Conservation (phyloP, 1,139 yeast genomes). For the Geotrichum citri-aurantii region DNA sequence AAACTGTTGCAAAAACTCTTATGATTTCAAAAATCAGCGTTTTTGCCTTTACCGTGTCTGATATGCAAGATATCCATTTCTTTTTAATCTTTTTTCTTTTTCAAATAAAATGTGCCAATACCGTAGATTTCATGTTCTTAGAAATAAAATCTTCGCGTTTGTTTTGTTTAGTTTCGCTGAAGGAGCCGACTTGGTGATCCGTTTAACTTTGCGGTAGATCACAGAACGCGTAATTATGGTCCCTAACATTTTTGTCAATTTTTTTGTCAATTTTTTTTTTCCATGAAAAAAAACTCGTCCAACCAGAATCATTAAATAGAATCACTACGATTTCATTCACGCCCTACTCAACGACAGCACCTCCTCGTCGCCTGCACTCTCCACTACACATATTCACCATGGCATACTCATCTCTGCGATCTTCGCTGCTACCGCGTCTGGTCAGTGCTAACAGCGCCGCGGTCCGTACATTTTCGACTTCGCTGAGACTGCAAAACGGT, state of each 20-base stretch:
- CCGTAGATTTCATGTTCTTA: no score
- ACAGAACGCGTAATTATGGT: background rate
- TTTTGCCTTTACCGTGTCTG: no score
- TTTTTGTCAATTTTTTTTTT: slow-evolving; percentile 4
- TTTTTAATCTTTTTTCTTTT: no score
- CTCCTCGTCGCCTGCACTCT: background rate
- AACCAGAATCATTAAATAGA: slow-evolving; percentile 12
- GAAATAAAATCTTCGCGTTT: background rate
- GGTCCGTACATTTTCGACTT: slow-evolving; percentile 7
- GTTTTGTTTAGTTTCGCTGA: background rate
- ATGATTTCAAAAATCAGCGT: no score
- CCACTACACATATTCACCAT: background rate
- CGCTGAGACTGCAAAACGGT: slow-evolving; percentile 9
- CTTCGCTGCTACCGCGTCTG: slow-evolving; percentile 2
- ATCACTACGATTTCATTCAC: background rate
- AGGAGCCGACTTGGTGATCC: background rate
- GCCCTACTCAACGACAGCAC: background rate
- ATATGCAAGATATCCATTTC: no score
- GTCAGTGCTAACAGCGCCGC: background rate
- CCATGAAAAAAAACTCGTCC: slow-evolving; percentile 2
- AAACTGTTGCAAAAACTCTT: no score
- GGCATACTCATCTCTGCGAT: slow-evolving; percentile 11
- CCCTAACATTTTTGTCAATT: background rate
- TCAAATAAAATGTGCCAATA: no score
- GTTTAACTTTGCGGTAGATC: background rate